Percentiles rank a stretch among this genome's conserved stretches.
Conservation (phyloP, 768 basidiomycete species). For the Boletus edulis region DNA sequence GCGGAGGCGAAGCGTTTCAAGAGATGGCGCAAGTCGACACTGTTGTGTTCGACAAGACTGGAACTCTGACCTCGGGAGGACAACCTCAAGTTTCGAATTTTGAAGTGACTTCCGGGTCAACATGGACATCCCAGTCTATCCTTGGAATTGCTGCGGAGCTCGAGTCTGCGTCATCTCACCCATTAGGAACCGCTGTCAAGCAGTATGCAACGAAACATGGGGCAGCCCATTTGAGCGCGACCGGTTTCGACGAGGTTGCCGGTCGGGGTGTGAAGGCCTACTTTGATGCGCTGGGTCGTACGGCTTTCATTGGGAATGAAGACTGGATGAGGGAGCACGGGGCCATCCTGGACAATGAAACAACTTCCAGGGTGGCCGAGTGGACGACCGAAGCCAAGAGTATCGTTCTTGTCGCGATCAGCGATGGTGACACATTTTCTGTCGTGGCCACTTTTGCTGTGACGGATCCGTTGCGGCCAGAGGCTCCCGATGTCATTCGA, state of each 20-base stretch:
- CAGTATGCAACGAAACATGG: slow-evolving; percentile 41
- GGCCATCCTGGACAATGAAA: slow-evolving; percentile 30
- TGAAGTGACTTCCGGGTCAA: slow-evolving; percentile 24
- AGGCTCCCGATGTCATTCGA: slow-evolving; percentile 55
- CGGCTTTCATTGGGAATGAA: slow-evolving; percentile 68
- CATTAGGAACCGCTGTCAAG: slow-evolving; percentile 59
- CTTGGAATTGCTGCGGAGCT: slow-evolving; percentile 53
- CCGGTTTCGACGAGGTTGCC: slow-evolving; percentile 54
- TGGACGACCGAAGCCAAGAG: slow-evolving; percentile 74
- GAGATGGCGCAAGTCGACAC: slow-evolving; percentile 72
- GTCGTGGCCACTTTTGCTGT: slow-evolving; percentile 58
- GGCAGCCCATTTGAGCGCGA: slow-evolving; percentile 32
- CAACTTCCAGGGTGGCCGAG: slow-evolving; percentile 33
- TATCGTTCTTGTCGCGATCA: slow-evolving; percentile 59
- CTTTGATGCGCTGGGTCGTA: slow-evolving; percentile 39
- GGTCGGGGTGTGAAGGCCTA: slow-evolving; percentile 62
- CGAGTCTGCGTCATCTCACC: slow-evolving; percentile 62
- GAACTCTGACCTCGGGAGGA: slow-evolving; percentile 71
- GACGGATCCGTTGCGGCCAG: slow-evolving; percentile 58
- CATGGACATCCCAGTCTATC: slow-evolving; percentile 37
- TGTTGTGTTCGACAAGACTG: slow-evolving; percentile 85
- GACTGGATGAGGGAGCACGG: slow-evolving; percentile 56
- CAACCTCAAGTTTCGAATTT: slow-evolving; percentile 61
- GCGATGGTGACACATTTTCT: slow-evolving; percentile 24
- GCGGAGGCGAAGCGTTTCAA: slow-evolving; percentile 89